Conservation (phyloP, 2,329 filamentous ascomycete species). For the Periconia sp. region DNA sequence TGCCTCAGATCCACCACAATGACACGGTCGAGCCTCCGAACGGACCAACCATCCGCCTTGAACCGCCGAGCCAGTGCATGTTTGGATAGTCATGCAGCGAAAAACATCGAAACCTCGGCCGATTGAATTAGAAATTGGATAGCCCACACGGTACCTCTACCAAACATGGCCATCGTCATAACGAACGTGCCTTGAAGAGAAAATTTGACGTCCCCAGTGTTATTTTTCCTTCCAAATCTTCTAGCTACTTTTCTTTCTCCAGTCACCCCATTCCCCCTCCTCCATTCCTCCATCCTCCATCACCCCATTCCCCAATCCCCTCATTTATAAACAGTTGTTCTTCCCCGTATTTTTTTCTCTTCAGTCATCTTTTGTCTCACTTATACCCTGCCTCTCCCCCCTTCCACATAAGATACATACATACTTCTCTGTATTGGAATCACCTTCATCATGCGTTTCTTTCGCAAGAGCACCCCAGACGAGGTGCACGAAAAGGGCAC, state of each 20-base stretch:
- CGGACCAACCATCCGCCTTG: neutral
- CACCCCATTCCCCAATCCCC: neutral
- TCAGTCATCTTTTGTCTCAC: neutral
- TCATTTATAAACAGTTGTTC: neutral
- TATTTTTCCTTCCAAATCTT: neutral
- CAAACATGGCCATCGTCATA: neutral
- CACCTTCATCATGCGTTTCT: constrained; percentile 23
- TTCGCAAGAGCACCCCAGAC: constrained; percentile 18
- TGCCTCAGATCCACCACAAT: neutral
- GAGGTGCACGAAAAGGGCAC: constrained; percentile 27
- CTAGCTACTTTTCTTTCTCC: neutral
- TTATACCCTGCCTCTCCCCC: neutral
- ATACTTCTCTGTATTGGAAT: neutral
- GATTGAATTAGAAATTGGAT: neutral
- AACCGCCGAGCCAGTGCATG: neutral
- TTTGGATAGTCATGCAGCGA: neutral
- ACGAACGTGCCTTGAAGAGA: neutral
- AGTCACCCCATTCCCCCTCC: neutral
- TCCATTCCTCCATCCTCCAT: neutral
- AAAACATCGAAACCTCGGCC: neutral
- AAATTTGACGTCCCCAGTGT: neutral
- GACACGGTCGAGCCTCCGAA: neutral
- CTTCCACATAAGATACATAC: neutral
- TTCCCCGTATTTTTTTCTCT: neutral
- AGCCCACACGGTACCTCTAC: neutral